Evolutionary conservation across 2,329 filamentous ascomycete species (phyloP), one percentile per base, ranked within the genome.

Genomic region (Coleophoma eucalyptorum): DNA sequence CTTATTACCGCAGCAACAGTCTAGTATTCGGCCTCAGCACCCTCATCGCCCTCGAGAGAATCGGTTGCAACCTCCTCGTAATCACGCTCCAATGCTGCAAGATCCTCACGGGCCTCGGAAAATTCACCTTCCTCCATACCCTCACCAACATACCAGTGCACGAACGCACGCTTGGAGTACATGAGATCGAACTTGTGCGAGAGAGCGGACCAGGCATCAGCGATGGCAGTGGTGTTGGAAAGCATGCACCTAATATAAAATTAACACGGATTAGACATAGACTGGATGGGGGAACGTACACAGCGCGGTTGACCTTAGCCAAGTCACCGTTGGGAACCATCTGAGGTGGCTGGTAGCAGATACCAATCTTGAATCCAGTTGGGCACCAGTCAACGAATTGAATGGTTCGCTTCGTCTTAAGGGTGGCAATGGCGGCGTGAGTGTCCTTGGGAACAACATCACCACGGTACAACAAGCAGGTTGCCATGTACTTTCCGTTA

Each of bases 111-210:
- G 59, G 94, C 94, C 81, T 99, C 94, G 51, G 90, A 96, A 84
- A 99, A 99, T 77, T 99, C 94, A 75, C 94, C 94, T 76, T 99
- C 94, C 83, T 99, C 94, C 94, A 99, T 99, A 85, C 94, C 94
- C 82, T 97, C 94, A 79, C 94, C 94, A 69, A 99, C 94, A 68
- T 97, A 99, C 94, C 94, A 99, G 79, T 99, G 94, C 60, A 99
- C 94, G 77, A 99, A 99, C 57, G 94, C 94, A 80, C 94, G 94
- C 88, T 99, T 99, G 73, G 90, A 95, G 86, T 97, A 97, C 94
- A 99, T 99, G 72, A 99, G 90, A 70, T 99, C 94, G 80, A 99
- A 99, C 80, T 99, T 99, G 83, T 87, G 84, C 56, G 91, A 95
- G 59, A 99, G 84, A 61, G 91, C 91, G 58, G 89, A 92, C 94